These are phyloP conservation scores for Trametes cinnabarina DNA, from an alignment of 768 basidiomycete genomes.

Conservation along the genomic window DNA sequence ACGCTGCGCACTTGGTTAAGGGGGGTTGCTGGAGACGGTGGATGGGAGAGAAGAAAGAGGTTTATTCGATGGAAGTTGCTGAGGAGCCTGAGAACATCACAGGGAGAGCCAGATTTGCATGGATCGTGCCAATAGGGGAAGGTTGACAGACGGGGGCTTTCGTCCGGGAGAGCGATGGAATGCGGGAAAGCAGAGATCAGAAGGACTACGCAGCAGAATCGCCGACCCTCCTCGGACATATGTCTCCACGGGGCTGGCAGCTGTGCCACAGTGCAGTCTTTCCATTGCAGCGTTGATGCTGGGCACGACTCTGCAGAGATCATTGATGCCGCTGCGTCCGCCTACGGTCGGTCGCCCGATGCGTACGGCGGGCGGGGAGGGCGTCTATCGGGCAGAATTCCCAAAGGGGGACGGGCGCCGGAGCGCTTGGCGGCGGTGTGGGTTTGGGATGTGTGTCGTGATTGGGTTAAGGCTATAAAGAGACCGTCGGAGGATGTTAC, in stretches of 20 bases:
- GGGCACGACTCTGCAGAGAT: too few relatives aligned
- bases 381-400: neutral
- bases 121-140: constrained; percentile 2
- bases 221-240: too few relatives aligned
- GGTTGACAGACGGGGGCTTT: neutral
- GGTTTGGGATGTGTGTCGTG: neutral
- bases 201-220: neutral
- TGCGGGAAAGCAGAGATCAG: neutral
- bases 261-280: too few relatives aligned
- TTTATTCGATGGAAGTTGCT: neutral
- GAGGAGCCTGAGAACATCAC: constrained; percentile 10
- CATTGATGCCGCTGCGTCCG: too few relatives aligned
- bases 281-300: too few relatives aligned
- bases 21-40: constrained; percentile 4
- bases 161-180: neutral
- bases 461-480: constrained; percentile 10
- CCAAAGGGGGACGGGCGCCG: neutral
- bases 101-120: neutral
- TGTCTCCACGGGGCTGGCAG: too few relatives aligned
- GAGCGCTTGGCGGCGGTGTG: neutral
- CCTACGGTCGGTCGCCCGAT: neutral
- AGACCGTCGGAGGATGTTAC: neutral
- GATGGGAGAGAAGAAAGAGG: neutral
- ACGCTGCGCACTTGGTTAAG: neutral
- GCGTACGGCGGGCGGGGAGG: neutral